Base-by-base conservation (phyloP, 1,284 basidiomycete species). In the Ganoderma lingzhi region DNA sequence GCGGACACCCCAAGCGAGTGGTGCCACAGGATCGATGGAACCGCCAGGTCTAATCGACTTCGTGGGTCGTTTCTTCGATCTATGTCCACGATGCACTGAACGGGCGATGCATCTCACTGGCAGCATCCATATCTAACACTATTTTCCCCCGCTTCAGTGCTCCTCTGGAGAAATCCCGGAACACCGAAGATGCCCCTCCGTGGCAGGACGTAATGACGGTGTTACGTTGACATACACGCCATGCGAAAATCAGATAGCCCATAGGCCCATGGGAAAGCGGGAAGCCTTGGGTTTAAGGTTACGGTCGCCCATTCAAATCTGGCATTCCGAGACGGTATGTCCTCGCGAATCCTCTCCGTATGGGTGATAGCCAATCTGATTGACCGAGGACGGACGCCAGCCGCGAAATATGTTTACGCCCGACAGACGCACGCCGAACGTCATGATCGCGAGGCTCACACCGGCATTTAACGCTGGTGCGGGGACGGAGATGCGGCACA, bases 171-270 rank as follows among this genome's bases (percentile, higher is more conserved):
- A 78, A 78, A 77, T 70, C 67, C 76, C 76, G 77, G 74, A 71
- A 53, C 48, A 23, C 75, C 76, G 77, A 78, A 71, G 73, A 75
- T 77, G 76, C 63, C 71, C 77, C 77, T 30, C n/a, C 19, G 53
- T 53, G 48, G 48, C 17, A 53, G 53, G 64, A 63, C 72, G 70
- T 70, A 70, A 63, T 74, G 53, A 62, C 64, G 62, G 51, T 67
- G 41, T 64, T 68, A 68, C 65, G 64, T 66, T 67, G 65, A 66
- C 70, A 67, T 60, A 63, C 68, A 37, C 44, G 62, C 69, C 76
- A 71, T 78, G 76, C 73, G 77, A 78, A 76, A 73, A 78, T 76
- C 74, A 70, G 76, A 76, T 76, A 76, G 73, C 53, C 63, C 64
- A 61, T 69, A 65, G 64, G 45, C 70, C 70, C 73, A 73, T 74